Percentiles rank a stretch among this genome's conserved stretches.
phyloP scores from a whole-genome alignment of 345 rosid genomes.

The Eucalyptus caleyi region DNA sequence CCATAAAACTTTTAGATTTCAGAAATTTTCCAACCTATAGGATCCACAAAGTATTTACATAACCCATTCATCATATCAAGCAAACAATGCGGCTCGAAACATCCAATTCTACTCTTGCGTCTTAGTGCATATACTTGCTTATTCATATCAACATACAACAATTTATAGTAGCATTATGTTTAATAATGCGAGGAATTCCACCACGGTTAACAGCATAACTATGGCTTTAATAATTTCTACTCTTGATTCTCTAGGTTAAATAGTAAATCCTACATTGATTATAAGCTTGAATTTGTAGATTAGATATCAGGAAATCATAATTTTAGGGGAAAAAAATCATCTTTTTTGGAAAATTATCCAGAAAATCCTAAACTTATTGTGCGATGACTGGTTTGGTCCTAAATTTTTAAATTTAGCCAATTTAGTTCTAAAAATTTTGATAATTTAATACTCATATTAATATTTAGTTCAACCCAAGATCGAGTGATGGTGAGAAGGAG shows the following conservation, averaged over 20 bases:
- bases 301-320: neutral
- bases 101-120: neutral
- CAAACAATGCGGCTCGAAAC: neutral
- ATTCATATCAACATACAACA: neutral
- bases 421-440: neutral
- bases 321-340: neutral
- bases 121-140: neutral
- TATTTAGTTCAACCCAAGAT: neutral
- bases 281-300: too few relatives aligned
- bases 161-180: neutral
- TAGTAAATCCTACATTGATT: neutral
- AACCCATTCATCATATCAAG: neutral
- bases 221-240: neutral
- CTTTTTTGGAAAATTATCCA: neutral
- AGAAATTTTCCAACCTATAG: neutral
- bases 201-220: neutral
- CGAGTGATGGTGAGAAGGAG: neutral
- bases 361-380: neutral
- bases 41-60: neutral
- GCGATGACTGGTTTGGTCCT: rapidly evolving
- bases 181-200: neutral
- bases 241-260: neutral
- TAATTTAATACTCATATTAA: neutral
- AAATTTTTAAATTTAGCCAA: neutral
- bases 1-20: neutral